Evolutionary conservation across 2,329 filamentous ascomycete genomes (phyloP).

Genomic region (Trichoderma endophyticum): DNA sequence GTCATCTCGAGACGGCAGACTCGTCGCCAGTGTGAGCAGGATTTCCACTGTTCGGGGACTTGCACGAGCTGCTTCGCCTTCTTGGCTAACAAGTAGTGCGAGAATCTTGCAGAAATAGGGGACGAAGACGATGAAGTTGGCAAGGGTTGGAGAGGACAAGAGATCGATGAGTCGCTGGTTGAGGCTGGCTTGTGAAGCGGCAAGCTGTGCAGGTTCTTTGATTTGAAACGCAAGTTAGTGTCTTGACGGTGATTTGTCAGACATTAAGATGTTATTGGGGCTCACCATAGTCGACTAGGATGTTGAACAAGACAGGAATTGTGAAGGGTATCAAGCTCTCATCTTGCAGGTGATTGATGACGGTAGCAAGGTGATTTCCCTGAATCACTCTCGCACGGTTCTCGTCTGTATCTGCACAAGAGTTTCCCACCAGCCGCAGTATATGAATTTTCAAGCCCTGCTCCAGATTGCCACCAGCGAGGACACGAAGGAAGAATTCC

Average conservation of each 20-base stretch:
- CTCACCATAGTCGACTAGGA: conserved; percentile 62
- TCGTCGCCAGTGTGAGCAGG: conserved; percentile 49
- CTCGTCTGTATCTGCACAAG: conserved; percentile 61
- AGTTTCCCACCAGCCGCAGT: conserved; percentile 59
- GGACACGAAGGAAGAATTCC: conserved; percentile 51
- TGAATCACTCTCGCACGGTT: conserved; percentile 56
- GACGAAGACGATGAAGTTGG: conserved; percentile 42
- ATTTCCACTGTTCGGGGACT: conserved; percentile 45
- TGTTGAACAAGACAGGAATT: conserved; percentile 60
- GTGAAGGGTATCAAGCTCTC: conserved; percentile 49
- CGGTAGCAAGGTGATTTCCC: conserved; percentile 43
- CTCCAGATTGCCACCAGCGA: conserved; percentile 39
- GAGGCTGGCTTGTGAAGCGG: conserved; percentile 51
- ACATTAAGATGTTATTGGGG: neutral
- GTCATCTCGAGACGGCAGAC: conserved; percentile 41
- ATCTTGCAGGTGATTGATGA: conserved; percentile 48
- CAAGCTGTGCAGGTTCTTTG: conserved; percentile 54
- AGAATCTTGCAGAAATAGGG: conserved; percentile 56
- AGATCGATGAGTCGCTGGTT: conserved; percentile 49
- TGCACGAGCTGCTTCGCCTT: conserved; percentile 45
- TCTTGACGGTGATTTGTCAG: neutral
- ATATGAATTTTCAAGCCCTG: conserved; percentile 50
- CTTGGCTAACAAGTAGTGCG: conserved; percentile 51
- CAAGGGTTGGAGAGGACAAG: conserved; percentile 44
- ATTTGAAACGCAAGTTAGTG: neutral